Conservation (phyloP, 768 basidiomycete genomes). For the Russula emetica region DNA sequence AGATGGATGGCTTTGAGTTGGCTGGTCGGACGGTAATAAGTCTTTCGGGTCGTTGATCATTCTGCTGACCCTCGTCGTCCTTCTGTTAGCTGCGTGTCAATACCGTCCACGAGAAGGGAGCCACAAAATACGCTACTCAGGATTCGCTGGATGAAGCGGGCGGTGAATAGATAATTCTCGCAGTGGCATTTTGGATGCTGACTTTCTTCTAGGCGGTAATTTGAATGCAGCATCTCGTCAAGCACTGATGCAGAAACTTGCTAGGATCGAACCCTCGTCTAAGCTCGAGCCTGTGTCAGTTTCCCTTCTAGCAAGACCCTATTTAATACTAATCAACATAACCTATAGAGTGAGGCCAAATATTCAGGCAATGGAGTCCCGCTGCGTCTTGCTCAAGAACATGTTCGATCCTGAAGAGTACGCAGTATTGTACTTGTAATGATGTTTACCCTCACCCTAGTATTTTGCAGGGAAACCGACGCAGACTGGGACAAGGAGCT, state of each 20-base stretch:
- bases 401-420: conserved; percentile 99
- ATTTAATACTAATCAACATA: conserved; percentile 21
- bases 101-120: conserved; percentile 89
- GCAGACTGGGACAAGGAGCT: conserved; percentile 96
- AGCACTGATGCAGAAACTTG: conserved; percentile 99
- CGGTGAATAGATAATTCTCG: conserved; percentile 44
- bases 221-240: conserved; percentile 97
- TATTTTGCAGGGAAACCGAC: conserved; percentile 74
- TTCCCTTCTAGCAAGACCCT: not conserved
- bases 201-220: conserved; percentile 70
- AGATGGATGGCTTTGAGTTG: conserved; percentile 98
- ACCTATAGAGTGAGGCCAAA: conserved; percentile 61
- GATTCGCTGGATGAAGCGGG: conserved; percentile 87
- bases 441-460: not conserved
- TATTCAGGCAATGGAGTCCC: conserved; percentile 84
- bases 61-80: conserved; percentile 26
- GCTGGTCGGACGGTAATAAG: conserved; percentile 81
- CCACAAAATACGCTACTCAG: conserved; percentile 65
- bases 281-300: conserved; percentile 61
- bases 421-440: conserved; percentile 31
- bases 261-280: conserved; percentile 73
- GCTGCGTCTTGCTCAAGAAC: conserved; percentile 83
- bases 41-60: conserved; percentile 18
- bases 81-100: conserved; percentile 71
- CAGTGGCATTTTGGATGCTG: not conserved